A percentile compares a stretch with the other conserved stretches of the same genome.
Conservation (phyloP, 2,329 filamentous ascomycete genomes). For the Proliferodiscus dingleyae region DNA sequence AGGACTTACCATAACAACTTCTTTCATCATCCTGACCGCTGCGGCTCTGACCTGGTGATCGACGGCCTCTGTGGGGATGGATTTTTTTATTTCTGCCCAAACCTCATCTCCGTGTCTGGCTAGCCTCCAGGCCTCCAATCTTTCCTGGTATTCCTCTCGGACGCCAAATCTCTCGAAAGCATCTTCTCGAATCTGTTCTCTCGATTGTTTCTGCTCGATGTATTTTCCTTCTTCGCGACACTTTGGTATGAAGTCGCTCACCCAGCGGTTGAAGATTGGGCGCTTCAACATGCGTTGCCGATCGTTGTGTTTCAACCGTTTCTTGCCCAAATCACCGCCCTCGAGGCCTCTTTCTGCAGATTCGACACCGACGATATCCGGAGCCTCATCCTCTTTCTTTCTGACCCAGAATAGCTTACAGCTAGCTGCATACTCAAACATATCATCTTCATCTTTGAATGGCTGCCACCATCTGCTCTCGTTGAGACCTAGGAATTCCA, state of each 20-base stretch:
- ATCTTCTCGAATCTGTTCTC: slow-evolving; percentile 46
- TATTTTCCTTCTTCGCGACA: slow-evolving; percentile 40
- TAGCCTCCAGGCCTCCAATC: slow-evolving; percentile 38
- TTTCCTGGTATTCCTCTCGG: slow-evolving; percentile 39
- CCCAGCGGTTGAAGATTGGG: slow-evolving; percentile 54
- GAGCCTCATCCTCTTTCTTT: slow-evolving; percentile 18
- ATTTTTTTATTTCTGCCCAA: slow-evolving; percentile 39
- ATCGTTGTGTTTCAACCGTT: slow-evolving; percentile 48
- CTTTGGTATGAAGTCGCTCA: slow-evolving; percentile 57
- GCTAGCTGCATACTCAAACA: slow-evolving; percentile 57
- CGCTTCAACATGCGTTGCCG: slow-evolving; percentile 50
- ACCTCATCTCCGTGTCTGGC: slow-evolving; percentile 40
- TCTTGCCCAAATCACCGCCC: slow-evolving; percentile 31
- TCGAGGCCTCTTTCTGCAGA: slow-evolving; percentile 18
- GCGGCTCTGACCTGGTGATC: slow-evolving; percentile 22
- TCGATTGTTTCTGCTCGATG: slow-evolving; percentile 22
- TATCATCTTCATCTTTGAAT: slow-evolving; percentile 48
- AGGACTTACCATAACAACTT: slow-evolving; percentile 38
- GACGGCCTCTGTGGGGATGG: slow-evolving; percentile 28
- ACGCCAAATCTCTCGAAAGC: slow-evolving; percentile 50
- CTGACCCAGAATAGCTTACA: slow-evolving; percentile 54
- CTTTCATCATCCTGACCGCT: slow-evolving; percentile 41
- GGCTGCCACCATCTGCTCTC: slow-evolving; percentile 44
- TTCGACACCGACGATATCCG: slow-evolving; percentile 12
- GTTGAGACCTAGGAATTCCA: slow-evolving; percentile 61